These are phyloP conservation scores for Spatholobus suberectus DNA, from an alignment of 306 rosid species.

Conservation along the genomic window DNA sequence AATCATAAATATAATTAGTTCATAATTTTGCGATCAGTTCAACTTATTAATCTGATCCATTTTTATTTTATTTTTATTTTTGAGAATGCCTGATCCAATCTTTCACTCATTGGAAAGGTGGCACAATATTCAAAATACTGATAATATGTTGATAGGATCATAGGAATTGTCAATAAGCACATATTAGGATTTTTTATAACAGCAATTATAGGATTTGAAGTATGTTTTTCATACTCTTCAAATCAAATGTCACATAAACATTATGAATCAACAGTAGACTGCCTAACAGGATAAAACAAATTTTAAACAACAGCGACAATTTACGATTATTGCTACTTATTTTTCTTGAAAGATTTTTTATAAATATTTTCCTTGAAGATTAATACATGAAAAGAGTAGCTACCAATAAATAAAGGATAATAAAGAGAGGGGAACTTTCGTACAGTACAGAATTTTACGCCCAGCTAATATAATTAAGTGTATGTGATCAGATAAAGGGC, in stretches of 20 bases:
- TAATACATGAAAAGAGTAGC: too few species aligned
- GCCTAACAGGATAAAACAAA: not conserved
- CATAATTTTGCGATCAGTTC: not conserved
- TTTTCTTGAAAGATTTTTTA: not conserved
- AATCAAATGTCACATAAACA: not conserved
- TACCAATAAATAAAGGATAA: too few species aligned
- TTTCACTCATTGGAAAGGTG: not conserved
- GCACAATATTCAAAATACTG: not conserved
- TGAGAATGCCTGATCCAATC: too few species aligned
- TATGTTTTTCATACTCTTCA: not conserved
- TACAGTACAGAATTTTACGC: too few species aligned
- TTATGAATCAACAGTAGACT: not conserved
- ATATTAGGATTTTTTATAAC: too few species aligned
- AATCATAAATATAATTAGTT: not conserved
- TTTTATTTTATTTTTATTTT: too few species aligned
- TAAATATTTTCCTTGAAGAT: not conserved
- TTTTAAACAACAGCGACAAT: not conserved
- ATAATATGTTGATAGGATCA: not conserved
- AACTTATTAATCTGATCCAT: not conserved
- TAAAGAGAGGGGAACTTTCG: too few species aligned
- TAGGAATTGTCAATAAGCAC: too few species aligned
- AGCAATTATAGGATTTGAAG: not conserved
- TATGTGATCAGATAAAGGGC: too few species aligned
- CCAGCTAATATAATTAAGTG: too few species aligned
- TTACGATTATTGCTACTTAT: not conserved